Evolutionary conservation across 352 stramenopile genomes (phyloP), one percentile per base, ranked within the genome.

Genomic region (Globisporangium sylvaticum): DNA sequence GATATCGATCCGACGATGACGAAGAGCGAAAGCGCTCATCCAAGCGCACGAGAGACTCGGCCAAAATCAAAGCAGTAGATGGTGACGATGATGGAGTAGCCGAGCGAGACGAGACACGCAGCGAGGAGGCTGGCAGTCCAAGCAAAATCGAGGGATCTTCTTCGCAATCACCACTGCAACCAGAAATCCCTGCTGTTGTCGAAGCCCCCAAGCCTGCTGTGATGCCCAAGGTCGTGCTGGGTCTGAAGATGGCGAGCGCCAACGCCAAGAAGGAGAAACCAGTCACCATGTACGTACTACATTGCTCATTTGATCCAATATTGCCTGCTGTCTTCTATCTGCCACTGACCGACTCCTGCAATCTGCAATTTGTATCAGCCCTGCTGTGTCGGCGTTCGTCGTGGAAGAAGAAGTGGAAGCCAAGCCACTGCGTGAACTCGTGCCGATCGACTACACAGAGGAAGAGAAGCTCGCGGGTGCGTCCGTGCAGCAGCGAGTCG

Each of bases 381-480:
- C 66, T 48, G 54, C 32, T 68, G 50, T 66, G 10, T 58, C 70
- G 7, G 73, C 66, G 53, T 87, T 87, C 44, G 68, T 61, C 0
- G 52, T 80, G 2, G 75, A 87, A 57, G 79, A 87, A 15, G 68
- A 74, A 25, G 69, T 72, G 4, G 73, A 76, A 37, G 58, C 37
- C 20, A 87, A 87, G 56, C 79, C 79, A 1, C 44, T 74, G 42
- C 79, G 79, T 0, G 73, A 72, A n/a, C 70, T 84, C 57, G 67
- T 87, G 1, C 75, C 70, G 20, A 73, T 87, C 44, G 79, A 87
- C 60, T 87, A 84, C 62, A 78, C 75, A 14, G 79, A 84, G 24
- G 79, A 83, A 44, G 79, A 84, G 50, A 68, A 70, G 18, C 64
- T 70, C 20, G 77, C 68, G 1, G 66, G 64, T 0, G 65, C 70